Percentiles rank a stretch among this genome's conserved stretches.
These are phyloP conservation scores for Penicillium sp. DNA, from an alignment of 2,329 filamentous ascomycete species.

Conservation along the genomic window DNA sequence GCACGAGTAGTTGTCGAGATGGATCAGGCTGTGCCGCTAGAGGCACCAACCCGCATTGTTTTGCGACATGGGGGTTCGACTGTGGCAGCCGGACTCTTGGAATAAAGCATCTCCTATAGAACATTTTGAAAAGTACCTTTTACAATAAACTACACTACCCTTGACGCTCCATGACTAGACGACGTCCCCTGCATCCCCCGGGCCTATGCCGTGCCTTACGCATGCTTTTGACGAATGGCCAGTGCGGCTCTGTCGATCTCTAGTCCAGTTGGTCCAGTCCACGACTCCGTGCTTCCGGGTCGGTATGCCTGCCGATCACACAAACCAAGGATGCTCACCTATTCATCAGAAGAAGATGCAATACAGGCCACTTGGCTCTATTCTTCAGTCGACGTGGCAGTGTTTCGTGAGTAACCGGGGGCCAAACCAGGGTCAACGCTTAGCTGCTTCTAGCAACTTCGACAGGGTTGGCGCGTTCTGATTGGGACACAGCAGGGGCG, in stretches of 20 bases:
- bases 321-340: not conserved
- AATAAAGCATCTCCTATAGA: constrained; percentile 37
- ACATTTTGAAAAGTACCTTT: not conserved
- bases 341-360: not conserved
- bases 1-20: constrained; percentile 76
- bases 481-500: constrained; percentile 11
- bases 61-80: constrained; percentile 78
- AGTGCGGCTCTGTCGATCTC: constrained; percentile 18
- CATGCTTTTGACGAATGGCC: not conserved
- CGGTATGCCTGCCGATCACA: constrained; percentile 2
- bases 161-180: not conserved
- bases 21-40: constrained; percentile 71
- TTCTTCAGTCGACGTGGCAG: constrained; percentile 2
- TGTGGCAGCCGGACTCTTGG: constrained; percentile 81
- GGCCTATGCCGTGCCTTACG: constrained; percentile 2
- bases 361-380: constrained; percentile 12
- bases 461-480: constrained; percentile 20
- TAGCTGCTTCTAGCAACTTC: constrained; percentile 33
- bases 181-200: constrained; percentile 1
- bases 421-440: constrained; percentile 7
- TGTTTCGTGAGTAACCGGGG: not conserved
- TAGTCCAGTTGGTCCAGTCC: constrained; percentile 5
- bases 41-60: constrained; percentile 76
- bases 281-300: constrained; percentile 3
- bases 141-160: not conserved